A percentile compares a stretch with the other conserved stretches of the same genome.
phyloP scores from a whole-genome alignment of 2,329 filamentous ascomycete genomes.

The Talaromyces sp. region DNA sequence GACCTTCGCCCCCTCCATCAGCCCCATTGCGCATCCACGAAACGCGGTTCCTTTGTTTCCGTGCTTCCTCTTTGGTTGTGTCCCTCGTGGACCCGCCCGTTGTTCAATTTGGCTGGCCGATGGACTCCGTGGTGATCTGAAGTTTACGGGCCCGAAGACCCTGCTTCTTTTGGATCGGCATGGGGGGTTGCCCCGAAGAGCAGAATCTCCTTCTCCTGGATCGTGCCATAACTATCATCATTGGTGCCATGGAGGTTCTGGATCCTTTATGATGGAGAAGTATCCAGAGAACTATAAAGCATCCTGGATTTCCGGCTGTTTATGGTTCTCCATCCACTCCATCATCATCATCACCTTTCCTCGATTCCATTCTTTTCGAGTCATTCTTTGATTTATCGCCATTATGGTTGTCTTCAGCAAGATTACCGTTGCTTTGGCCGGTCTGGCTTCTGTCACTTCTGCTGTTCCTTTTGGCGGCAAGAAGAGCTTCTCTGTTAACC shows the following conservation, averaged over 20 bases:
- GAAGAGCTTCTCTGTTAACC: slow-evolving; percentile 37
- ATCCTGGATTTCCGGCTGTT: slow-evolving; percentile 9
- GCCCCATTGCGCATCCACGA: slow-evolving; percentile 3
- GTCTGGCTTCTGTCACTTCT: slow-evolving; percentile 31
- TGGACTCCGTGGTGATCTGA: slow-evolving; percentile 26
- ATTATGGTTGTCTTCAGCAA: slow-evolving; percentile 41
- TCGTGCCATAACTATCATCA: slow-evolving; percentile 8
- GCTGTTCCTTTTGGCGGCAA: slow-evolving; percentile 30
- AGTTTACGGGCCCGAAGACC: slow-evolving; percentile 9
- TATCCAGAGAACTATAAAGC: slow-evolving; percentile 29
- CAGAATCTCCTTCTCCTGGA: slow-evolving; percentile 19
- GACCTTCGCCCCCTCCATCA: slow-evolving; percentile 1
- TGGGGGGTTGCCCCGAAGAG: slow-evolving; percentile 24
- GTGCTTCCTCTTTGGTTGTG: neutral
- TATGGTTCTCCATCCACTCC: slow-evolving; percentile 8
- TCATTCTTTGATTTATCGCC: slow-evolving; percentile 15
- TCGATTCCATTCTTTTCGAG: slow-evolving; percentile 18
- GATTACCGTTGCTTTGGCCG: slow-evolving; percentile 28
- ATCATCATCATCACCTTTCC: slow-evolving; percentile 5
- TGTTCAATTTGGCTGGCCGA: slow-evolving; percentile 21
- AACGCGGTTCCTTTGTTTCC: slow-evolving; percentile 9
- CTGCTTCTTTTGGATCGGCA: slow-evolving; percentile 22
- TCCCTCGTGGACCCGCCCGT: slow-evolving; percentile 19
- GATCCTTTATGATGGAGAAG: neutral
- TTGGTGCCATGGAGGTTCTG: slow-evolving; percentile 1